These are phyloP conservation scores for Radiomyces spectabilis DNA, from an alignment of 192 early-diverging fungal genomes.

Conservation along the genomic window DNA sequence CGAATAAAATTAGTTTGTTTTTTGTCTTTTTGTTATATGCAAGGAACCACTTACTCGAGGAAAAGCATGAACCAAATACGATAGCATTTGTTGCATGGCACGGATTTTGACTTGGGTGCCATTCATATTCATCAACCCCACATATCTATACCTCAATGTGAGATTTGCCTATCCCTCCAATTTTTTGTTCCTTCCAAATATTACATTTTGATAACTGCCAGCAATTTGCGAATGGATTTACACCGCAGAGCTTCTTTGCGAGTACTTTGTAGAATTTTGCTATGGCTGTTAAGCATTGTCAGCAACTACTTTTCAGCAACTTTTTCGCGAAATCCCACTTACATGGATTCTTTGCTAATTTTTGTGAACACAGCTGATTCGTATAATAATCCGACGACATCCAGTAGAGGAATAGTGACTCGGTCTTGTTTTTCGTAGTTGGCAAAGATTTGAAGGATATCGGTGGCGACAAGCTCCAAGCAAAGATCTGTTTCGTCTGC, in stretches of 20 bases:
- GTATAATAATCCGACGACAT: conserved; percentile 60
- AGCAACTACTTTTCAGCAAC: too few species aligned
- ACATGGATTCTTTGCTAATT: conserved; percentile 25
- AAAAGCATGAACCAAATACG: conserved; percentile 66
- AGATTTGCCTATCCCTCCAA: too few species aligned
- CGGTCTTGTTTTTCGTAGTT: conserved; percentile 50
- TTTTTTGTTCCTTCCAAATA: conserved; percentile 10
- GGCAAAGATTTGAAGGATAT: conserved; percentile 30
- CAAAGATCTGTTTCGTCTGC: conserved; percentile 10
- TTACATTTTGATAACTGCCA: conserved; percentile 56
- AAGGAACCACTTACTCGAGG: conserved; percentile 57
- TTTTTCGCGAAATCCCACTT: too few species aligned
- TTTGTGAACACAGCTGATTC: conserved; percentile 36
- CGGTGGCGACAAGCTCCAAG: too few species aligned
- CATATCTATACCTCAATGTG: too few species aligned
- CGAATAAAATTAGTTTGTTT: neutral
- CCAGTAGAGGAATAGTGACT: conserved; percentile 59
- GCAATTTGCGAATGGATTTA: conserved; percentile 58
- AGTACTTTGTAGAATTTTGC: too few species aligned
- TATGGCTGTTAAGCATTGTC: too few species aligned
- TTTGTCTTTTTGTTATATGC: neutral
- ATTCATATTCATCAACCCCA: conserved; percentile 13
- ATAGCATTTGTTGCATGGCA: conserved; percentile 52
- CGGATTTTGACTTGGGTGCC: conserved; percentile 33
- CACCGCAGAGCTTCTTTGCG: conserved; percentile 42